A percentile compares a stretch with the other conserved stretches of the same genome.
These are phyloP conservation scores for Tricharina praecox DNA, from an alignment of 495 filamentous ascomycete genomes.

Conservation along the genomic window DNA sequence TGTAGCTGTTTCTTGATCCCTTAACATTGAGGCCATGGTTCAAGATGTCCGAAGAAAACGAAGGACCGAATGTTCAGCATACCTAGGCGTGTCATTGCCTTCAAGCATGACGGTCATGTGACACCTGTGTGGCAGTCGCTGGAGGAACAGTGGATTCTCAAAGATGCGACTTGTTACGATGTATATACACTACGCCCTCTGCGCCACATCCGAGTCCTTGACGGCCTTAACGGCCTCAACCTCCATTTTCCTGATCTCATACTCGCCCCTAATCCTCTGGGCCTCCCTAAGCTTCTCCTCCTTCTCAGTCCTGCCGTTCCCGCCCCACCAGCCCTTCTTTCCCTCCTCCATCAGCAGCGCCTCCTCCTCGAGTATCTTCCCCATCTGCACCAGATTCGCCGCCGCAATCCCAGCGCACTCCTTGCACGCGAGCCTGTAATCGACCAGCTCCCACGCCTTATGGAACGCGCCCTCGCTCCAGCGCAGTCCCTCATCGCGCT, in stretches of 20 bases:
- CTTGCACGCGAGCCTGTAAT: slow-evolving; percentile 42
- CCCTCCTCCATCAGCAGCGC: slow-evolving; percentile 23
- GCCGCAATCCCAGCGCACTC: slow-evolving; percentile 55
- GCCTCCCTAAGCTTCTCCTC: slow-evolving; percentile 4
- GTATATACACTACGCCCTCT: too few relatives aligned
- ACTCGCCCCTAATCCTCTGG: not conserved
- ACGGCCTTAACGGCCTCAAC: slow-evolving; percentile 2
- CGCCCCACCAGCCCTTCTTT: slow-evolving; percentile 7
- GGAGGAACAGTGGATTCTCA: too few relatives aligned
- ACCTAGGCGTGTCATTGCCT: too few relatives aligned
- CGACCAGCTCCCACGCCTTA: slow-evolving; percentile 32
- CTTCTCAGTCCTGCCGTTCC: slow-evolving; percentile 1
- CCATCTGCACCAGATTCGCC: slow-evolving; percentile 64
- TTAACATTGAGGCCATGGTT: too few relatives aligned
- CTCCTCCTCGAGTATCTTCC: slow-evolving; percentile 39
- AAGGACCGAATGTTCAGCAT: too few relatives aligned
- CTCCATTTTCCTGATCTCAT: not conserved
- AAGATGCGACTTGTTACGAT: too few relatives aligned
- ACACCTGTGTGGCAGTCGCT: too few relatives aligned
- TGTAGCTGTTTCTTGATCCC: too few relatives aligned
- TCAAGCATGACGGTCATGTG: too few relatives aligned
- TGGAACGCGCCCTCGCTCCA: slow-evolving; percentile 51
- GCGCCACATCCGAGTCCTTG: slow-evolving; percentile 2
- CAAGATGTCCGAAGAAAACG: too few relatives aligned
- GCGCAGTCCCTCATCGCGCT: slow-evolving; percentile 48